phyloP scores from a whole-genome alignment of 2,329 filamentous ascomycete genomes.

The Aspergillus uvarum region DNA sequence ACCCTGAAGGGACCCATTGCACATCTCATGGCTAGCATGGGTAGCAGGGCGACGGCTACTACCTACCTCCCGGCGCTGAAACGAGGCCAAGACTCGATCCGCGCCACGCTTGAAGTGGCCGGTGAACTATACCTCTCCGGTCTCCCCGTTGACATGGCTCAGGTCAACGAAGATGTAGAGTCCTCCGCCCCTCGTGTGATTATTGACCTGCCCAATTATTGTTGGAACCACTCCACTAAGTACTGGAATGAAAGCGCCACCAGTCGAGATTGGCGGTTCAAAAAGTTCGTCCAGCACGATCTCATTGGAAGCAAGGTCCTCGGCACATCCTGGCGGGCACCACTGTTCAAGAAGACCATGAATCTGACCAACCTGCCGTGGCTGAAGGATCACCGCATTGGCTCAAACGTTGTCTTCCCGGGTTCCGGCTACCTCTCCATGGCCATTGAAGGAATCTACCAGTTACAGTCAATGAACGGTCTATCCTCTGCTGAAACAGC shows the following conservation, averaged over 20 bases:
- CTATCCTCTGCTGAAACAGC: background rate
- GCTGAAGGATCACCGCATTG: slow-evolving; percentile 45
- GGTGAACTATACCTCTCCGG: slow-evolving; percentile 7
- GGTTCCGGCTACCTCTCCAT: slow-evolving; percentile 18
- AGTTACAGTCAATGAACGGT: slow-evolving; percentile 1
- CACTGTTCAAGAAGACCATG: slow-evolving; percentile 12
- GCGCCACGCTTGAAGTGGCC: slow-evolving; percentile 20
- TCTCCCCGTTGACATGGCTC: background rate
- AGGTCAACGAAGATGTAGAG: background rate
- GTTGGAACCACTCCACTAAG: slow-evolving; percentile 24
- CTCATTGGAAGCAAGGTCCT: slow-evolving; percentile 26
- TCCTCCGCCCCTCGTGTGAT: background rate
- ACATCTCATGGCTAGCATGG: slow-evolving; percentile 8
- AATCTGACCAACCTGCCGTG: slow-evolving; percentile 30
- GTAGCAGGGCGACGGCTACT: background rate
- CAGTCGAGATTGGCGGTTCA: slow-evolving; percentile 23
- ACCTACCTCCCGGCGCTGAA: slow-evolving; percentile 27
- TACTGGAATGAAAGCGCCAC: slow-evolving; percentile 30
- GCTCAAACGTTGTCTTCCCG: slow-evolving; percentile 15
- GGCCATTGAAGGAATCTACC: slow-evolving; percentile 15
- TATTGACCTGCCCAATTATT: slow-evolving; percentile 28
- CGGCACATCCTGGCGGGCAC: slow-evolving; percentile 16
- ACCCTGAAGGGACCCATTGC: slow-evolving; percentile 9
- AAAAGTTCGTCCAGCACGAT: slow-evolving; percentile 22
- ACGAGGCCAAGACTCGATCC: slow-evolving; percentile 22